A percentile compares a stretch with the other conserved stretches of the same genome.
Evolutionary conservation across 2,329 filamentous ascomycete species (phyloP).

Genomic region (Ampelomyces quisqualis): DNA sequence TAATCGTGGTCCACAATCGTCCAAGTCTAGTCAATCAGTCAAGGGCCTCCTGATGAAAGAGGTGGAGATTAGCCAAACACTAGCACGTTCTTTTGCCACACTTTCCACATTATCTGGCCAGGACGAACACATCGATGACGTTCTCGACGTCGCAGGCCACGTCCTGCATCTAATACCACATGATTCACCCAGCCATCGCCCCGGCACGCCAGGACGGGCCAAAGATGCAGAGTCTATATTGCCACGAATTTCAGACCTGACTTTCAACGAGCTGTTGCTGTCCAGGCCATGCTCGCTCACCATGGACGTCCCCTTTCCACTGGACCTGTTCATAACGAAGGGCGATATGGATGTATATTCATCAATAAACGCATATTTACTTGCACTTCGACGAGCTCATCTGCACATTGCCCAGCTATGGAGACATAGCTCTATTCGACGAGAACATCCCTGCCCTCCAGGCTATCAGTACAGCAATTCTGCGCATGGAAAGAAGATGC

Average conservation of each 20-base stretch:
- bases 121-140: constrained; percentile 72
- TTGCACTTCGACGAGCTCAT: constrained; percentile 82
- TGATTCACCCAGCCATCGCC: constrained; percentile 45
- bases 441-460: constrained; percentile 72
- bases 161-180: constrained; percentile 67
- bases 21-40: constrained; percentile 52
- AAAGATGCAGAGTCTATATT: constrained; percentile 33
- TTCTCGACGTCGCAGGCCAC: constrained; percentile 78
- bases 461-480: constrained; percentile 64
- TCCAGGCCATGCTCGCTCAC: constrained; percentile 71
- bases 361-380: constrained; percentile 80
- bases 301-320: constrained; percentile 71
- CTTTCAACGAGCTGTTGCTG: constrained; percentile 80
- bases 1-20: constrained; percentile 54
- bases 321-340: constrained; percentile 82
- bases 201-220: constrained; percentile 46
- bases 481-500: constrained; percentile 59
- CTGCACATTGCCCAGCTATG: constrained; percentile 81
- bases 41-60: constrained; percentile 75
- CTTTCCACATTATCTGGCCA: constrained; percentile 75
- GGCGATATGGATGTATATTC: constrained; percentile 79
- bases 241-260: constrained; percentile 47
- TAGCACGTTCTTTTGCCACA: constrained; percentile 76
- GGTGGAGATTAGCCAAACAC: constrained; percentile 75
- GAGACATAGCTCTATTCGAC: constrained; percentile 77